Evolutionary conservation across 2,329 filamentous ascomycete genomes (phyloP), one percentile per base, ranked within the genome.

Genomic region (Pezicula carpinea): DNA sequence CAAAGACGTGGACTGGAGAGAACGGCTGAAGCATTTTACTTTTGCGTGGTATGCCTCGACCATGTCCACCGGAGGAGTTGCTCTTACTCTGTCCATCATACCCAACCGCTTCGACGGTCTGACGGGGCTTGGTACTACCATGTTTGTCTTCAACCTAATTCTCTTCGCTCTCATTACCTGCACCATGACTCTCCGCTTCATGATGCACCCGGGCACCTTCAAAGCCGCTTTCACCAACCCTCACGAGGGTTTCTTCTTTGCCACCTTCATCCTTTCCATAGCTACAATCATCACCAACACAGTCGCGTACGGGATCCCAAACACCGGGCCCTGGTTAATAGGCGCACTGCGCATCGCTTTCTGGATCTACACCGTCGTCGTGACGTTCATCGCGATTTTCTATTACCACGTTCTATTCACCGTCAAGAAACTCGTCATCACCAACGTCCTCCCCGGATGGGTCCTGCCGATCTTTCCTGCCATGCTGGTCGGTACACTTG

Each of bases 51-150:
- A 83, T 65, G 87, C 84, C 3, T 70, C 80, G 29, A 83, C 83
- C 2, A 89, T 89, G 86, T 85, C 82, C 44, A 87, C 85, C 0
- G 86, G 86, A 40, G 85, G 85, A 0, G 64, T 90, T 1, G 79
- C 85, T 1, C 68, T 84, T 6, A 74, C 89, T 15, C 72, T 91
- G 36, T 73, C 73, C 38, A 74, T 76, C 4, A 77, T 82, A 39
- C 85, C 86, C 10, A 77, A 80, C 56, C 69, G 73, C 46, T 90
- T 90, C 62, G 59, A 69, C 0, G 84, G 84, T 0, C 68, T 89
- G 2, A 65, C 68, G 7, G 75, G 77, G 4, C 85, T 89, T 43
- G 87, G 85, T 1, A 72, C 79, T 21, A 74, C 78, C n/a, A 72
- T 90, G 35, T 90, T 85, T 65, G 71, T 86, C 57, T 58, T 84